Evolutionary conservation across 306 rosid species (phyloP), one percentile per base, ranked within the genome.

Genomic region (Trichosanthes cucumerina): DNA sequence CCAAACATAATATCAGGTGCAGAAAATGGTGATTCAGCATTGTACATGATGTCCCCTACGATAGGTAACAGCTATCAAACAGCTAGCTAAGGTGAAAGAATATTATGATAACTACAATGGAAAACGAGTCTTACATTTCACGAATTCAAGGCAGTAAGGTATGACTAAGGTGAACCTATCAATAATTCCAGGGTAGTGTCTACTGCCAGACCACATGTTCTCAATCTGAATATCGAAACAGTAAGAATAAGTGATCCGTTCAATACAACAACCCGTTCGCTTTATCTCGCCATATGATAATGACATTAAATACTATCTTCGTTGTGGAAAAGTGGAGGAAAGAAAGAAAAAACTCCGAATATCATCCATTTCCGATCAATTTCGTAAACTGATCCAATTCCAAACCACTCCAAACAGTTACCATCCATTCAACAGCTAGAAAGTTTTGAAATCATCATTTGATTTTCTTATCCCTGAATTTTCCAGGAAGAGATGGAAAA

Each of bases 1-100:
- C 92, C 97, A 79, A 96, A 96, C 49, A 93, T 78, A 70, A 96
- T 79, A 87, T 96, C 99, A 0, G 99, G 99, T 3, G 94, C 96
- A 57, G 86, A 82, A 8, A 77, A 82, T 10, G 93, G 99, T 58
- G 85, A 82, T 34, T 96, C 99, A 1, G 80, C 79, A 72, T 93
- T 87, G 82, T 85, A 87, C 49, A 87, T 59, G 63, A 89, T 13
- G 78, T 87, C 98, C 99, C 99, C 99, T 93, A 65, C 66, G 56
- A 83, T 33, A 75, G 66, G 81, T 56, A 81, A 80, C 64, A 70
- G 8, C 31, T 2, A 78, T 43, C 66, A 83, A 75, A 21, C 75
- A 36, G 11, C 23, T 62, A 38, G 70, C 21, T 24, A 44, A 16
- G 9, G 10, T 5, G 39, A 53, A 80, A 49, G 36, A 0, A 41